Base-by-base conservation (phyloP, 1,284 basidiomycete genomes). In the Austropuccinia psidii region DNA sequence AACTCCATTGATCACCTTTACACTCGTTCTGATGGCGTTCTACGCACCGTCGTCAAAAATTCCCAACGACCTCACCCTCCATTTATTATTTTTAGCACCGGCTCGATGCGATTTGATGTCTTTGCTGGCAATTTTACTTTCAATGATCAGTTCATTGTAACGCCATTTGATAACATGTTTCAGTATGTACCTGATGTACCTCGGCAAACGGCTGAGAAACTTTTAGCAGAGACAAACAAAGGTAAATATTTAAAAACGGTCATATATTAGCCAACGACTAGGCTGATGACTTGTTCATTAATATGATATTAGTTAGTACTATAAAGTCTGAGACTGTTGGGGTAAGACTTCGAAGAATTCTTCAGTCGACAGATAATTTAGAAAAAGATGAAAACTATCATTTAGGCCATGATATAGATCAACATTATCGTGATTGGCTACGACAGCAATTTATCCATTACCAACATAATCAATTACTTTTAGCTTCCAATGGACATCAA, bases 111-210 rank as follows among this genome's bases (percentile, higher is more conserved):
- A 15, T 79, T 79, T 31, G 78, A 80, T 61, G 70, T 80, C 4
- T 79, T 77, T 66, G 76, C 77, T 55, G 79, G 79, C 11, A 72
- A 75, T 0, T 80, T 80, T 37, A 80, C 79, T 19, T 72, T 75
- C 50, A 79, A 79, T 58, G 77, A 77, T 60, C 79, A 79, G 61
- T 74, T 77, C 86, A 0, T 87, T 85, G 19, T 88, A 89, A 0
- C 90, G 87, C 78, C 78, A 8, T 78, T 77, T 69, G 77, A 67
- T 0, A 85, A 89, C 77, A 73, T 82, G 13, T 88, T 89, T 82
- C 76, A 85, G 24, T 89, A 84, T 79, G 37, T 78, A 24, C 75
- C 73, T 5, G 41, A 45, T 27, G 75, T 78, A 29, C 76, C 76
- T 0, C 64, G 65, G 29, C 29, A 33, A 2, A 60, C 76, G 64